A percentile compares a stretch with the other conserved stretches of the same genome.
Conservation (phyloP, 495 filamentous ascomycete genomes). For the Tuber magnatum region DNA sequence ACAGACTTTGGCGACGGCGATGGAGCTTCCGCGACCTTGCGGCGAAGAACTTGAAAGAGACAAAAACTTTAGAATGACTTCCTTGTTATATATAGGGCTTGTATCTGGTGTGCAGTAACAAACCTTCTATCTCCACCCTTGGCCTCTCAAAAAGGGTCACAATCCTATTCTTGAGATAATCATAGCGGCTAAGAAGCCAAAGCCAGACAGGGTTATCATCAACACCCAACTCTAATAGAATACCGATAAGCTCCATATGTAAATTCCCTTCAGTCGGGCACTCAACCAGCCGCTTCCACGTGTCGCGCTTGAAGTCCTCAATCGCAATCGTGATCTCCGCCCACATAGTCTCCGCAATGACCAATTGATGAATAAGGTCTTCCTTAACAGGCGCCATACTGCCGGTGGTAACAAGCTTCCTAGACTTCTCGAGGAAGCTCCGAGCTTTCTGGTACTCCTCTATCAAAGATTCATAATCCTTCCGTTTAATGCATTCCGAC, state of each 20-base stretch:
- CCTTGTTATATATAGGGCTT: too few relatives aligned
- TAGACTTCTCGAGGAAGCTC: conserved; percentile 65
- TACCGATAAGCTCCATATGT: conserved; percentile 44
- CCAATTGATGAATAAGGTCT: conserved; percentile 69
- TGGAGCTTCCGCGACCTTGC: conserved; percentile 65
- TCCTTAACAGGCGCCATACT: conserved; percentile 54
- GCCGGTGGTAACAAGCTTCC: conserved; percentile 53
- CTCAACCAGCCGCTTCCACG: conserved; percentile 71
- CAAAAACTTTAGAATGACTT: conserved; percentile 5
- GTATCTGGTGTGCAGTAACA: neutral
- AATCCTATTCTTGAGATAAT: conserved; percentile 80
- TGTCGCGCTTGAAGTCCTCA: conserved; percentile 73
- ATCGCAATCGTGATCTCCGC: conserved; percentile 78
- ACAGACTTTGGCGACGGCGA: conserved; percentile 61
- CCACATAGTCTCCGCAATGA: conserved; percentile 92
- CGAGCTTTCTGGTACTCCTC: conserved; percentile 77
- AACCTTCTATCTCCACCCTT: conserved; percentile 73
- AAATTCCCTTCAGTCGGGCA: conserved; percentile 37
- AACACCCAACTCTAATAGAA: conserved; percentile 83
- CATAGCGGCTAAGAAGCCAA: conserved; percentile 82
- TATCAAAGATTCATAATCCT: conserved; percentile 77
- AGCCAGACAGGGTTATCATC: conserved; percentile 93
- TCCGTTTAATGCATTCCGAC: conserved; percentile 75
- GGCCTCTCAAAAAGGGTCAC: conserved; percentile 68
- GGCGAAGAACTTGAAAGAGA: conserved; percentile 55